These are phyloP conservation scores for Sarocladiaceae sp. DNA, from an alignment of 2,329 filamentous ascomycete genomes.

Conservation along the genomic window DNA sequence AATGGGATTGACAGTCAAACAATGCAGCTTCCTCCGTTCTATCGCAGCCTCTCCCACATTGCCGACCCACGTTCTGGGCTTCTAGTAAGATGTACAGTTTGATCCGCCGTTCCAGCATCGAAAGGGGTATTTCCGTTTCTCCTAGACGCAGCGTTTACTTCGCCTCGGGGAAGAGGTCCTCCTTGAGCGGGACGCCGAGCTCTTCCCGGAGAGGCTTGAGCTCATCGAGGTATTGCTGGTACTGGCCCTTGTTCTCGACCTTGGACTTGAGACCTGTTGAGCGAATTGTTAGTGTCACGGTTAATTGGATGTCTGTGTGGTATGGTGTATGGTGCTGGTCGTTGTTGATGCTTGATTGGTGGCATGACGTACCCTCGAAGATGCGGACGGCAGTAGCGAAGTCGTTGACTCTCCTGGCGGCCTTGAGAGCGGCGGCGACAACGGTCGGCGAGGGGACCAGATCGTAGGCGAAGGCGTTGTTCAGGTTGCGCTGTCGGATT, in stretches of 20 bases:
- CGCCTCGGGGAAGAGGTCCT: slow-evolving; percentile 78
- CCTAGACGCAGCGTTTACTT: slow-evolving; percentile 18
- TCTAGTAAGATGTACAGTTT: slow-evolving; percentile 32
- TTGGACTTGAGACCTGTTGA: slow-evolving; percentile 91
- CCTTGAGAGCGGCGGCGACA: slow-evolving; percentile 83
- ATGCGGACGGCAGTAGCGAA: slow-evolving; percentile 96
- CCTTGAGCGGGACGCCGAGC: slow-evolving; percentile 84
- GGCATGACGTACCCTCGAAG: slow-evolving; percentile 75
- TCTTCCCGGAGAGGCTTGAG: slow-evolving; percentile 90
- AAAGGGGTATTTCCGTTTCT: not conserved
- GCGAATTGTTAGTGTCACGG: not conserved
- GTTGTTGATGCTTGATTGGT: too few relatives aligned
- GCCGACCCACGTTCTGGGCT: slow-evolving; percentile 6
- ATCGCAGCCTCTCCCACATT: slow-evolving; percentile 19
- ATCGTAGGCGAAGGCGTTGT: slow-evolving; percentile 99
- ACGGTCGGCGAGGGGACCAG: slow-evolving; percentile 92
- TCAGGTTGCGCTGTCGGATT: slow-evolving; percentile 68
- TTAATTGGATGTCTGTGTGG: too few relatives aligned
- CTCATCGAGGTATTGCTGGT: slow-evolving; percentile 91
- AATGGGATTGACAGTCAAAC: slow-evolving; percentile 22
- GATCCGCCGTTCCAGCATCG: slow-evolving; percentile 7
- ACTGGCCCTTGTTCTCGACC: slow-evolving; percentile 97
- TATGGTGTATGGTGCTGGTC: too few relatives aligned
- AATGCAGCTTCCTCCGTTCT: slow-evolving; percentile 18
- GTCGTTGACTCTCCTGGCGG: slow-evolving; percentile 94